Evolutionary conservation across 2,329 filamentous ascomycete genomes (phyloP), one percentile per base, ranked within the genome.

Genomic region (Fusarium palustre): DNA sequence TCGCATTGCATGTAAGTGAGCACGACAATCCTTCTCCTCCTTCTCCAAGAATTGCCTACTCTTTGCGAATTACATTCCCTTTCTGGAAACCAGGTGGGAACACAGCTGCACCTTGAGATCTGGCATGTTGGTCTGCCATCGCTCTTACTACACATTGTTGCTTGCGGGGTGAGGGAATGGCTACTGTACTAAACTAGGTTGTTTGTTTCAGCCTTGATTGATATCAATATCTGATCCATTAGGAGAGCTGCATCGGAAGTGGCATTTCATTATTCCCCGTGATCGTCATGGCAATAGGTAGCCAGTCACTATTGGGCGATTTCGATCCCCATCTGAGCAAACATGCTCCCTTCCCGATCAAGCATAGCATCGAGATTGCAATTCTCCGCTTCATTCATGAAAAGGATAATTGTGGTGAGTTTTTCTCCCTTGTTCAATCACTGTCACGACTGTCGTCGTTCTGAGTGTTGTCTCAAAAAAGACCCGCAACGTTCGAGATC

Each of bases 401-500:
- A 8, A 24, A 22, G n/a, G 7, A 60, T 33, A 16, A 43, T 39
- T n/a, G 31, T 38, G 24, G 39, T 41, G 30, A 18, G 49, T 34
- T 6, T 6, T 24, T 31, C 53, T 53, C 54, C 65, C 49, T 61
- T 55, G 50, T 31, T 31, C 24, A 28, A 49, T 39, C 20, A 48
- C 34, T 36, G 16, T 6, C 18, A 24, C 34, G 41, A 30, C 50
- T 50, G 39, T 47, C 15, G 52, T 48, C 52, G 36, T 49, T 39
- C 39, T 36, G 16, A 54, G 28, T 30, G 15, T 41, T 30, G 48
- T 39, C 48, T 50, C 13, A 30, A 36, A 13, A 41, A 39, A 38
- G 65, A 47, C 53, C 62, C 57, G 41, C 59, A 73, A 71, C 45
- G 60, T 58, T 71, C 56, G 63, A 72, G 59, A 64, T 64, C 46